Base-by-base conservation (phyloP, 1,284 basidiomycete genomes). In the Cutaneotrichosporon spelunceum region DNA sequence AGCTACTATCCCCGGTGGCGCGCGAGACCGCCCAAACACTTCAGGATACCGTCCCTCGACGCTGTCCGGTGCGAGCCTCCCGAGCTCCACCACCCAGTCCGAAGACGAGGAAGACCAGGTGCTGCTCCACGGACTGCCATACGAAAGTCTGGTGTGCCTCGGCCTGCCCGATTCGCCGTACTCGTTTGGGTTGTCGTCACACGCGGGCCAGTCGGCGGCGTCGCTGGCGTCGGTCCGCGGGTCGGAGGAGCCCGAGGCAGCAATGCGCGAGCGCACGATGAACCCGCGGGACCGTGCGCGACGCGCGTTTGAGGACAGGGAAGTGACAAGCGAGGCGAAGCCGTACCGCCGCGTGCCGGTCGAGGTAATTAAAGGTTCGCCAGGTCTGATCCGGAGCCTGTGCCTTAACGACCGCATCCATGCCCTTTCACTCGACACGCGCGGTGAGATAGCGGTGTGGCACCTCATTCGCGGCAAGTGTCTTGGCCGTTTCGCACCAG, bases 371-470 rank as follows among this genome's bases (percentile, higher is more conserved):
- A 70, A 79, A 3, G 95, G 95, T 7, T 86, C 88, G 50, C 83
- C 86, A 60, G 95, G 96, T 5, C 83, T 98, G 13, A 88, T 96
- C 54, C 84, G 94, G 24, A 88, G 87, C 7, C 81, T 88, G 26
- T 83, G 93, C 63, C 81, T 99, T 52, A 98, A 94, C 76, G 93
- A 98, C 73, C 84, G 93, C 42, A 84, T 94, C 62, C 94, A 98
- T 74, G 93, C 89, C 5, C 79, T 99, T 57, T 93, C 93, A 0
- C 87, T 97, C 44, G 90, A 98, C 75, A 93, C 92, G 0, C 90
- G 91, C 10, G 86, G 77, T 45, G 72, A 89, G 66, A 87, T 99
- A 4, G 89, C 88, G 0, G 85, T 94, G 3, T 99, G 96, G 95
- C 90, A 99, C 79, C 86, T 99, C 58, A 83, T 95, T 19, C 83